Conservation (phyloP, 441 rosid species). For the Daphne laureola region DNA sequence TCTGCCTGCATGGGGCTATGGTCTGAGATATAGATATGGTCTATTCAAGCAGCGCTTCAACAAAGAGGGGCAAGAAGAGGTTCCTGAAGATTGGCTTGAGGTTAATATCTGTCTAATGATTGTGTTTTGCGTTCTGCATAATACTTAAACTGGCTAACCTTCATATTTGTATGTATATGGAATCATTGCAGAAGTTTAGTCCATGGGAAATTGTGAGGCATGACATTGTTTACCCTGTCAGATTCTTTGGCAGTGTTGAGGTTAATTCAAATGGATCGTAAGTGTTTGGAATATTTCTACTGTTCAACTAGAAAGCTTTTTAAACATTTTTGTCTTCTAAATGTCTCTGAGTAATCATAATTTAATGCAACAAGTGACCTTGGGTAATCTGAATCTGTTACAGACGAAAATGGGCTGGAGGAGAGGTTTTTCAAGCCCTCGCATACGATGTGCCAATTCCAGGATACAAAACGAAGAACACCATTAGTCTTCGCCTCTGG, state of each 20-base stretch:
- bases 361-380: constrained; percentile 13
- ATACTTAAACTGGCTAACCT: constrained; percentile 2
- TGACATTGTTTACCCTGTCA: constrained; percentile 76
- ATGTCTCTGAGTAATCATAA: neutral
- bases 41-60: constrained; percentile 83
- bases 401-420: constrained; percentile 91
- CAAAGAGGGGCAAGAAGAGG: constrained; percentile 89
- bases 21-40: constrained; percentile 91
- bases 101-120: constrained; percentile 27
- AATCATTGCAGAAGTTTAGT: constrained; percentile 78
- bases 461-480: constrained; percentile 91
- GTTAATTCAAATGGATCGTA: constrained; percentile 80
- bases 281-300: constrained; percentile 25
- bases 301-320: constrained; percentile 2
- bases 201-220: constrained; percentile 99
- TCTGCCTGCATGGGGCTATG: constrained; percentile 99
- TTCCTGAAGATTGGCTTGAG: constrained; percentile 99
- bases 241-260: constrained; percentile 77
- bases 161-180: constrained; percentile 21
- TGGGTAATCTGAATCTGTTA: constrained; percentile 21
- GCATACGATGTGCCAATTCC: constrained; percentile 99
- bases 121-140: constrained; percentile 2
- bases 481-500: constrained; percentile 98
- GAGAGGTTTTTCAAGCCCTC: constrained; percentile 86
- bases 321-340: neutral